Evolutionary conservation across 768 basidiomycete species (phyloP), one percentile per base, ranked within the genome.

Genomic region (Xerocomus brunneocitrinus): DNA sequence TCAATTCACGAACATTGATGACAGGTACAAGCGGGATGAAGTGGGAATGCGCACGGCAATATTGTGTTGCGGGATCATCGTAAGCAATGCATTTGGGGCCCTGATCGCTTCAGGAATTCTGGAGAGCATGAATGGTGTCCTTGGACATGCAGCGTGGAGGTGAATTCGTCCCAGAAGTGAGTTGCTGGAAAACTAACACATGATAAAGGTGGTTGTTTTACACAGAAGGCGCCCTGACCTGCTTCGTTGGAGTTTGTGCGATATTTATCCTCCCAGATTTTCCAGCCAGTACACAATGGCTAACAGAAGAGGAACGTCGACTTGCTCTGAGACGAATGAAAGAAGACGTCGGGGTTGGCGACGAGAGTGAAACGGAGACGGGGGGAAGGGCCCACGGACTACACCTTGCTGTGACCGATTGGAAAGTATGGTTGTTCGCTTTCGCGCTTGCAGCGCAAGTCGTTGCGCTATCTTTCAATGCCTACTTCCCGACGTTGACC

Each of bases 361-460:
- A 84, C 53, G 72, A 79, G 39, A 70, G 70, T 30, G 73, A 80
- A 56, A 77, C 74, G 3, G 78, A 80, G 56, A 54, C 52, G 12
- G 55, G 68, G 12, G 74, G 72, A 6, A 70, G 49, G 38, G 58
- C 69, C 10, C 65, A 72, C 32, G 87, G 87, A 8, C 62, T 91
- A 8, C 59, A 69, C 31, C 66, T 85, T 56, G 86, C 87, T n/a
- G 38, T 89, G 53, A 75, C 73, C 24, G 91, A 93, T 63, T 83
- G 84, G 86, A 87, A 82, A 67, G 86, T 93, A 35, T 93, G 88
- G 85, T 84, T 80, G 78, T 76, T 93, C 42, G 77, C 87, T 16
- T 54, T 89, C 27, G 77, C 83, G 12, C 41, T 56, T 51, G n/a
- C 57, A 3, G 46, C 63, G 5, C 49, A 59, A 62, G 64, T 58